Percentiles rank a stretch among this genome's conserved stretches.
Conservation (phyloP, 805 yeast genomes). For the Wickerhamomyces strasburgensis region DNA sequence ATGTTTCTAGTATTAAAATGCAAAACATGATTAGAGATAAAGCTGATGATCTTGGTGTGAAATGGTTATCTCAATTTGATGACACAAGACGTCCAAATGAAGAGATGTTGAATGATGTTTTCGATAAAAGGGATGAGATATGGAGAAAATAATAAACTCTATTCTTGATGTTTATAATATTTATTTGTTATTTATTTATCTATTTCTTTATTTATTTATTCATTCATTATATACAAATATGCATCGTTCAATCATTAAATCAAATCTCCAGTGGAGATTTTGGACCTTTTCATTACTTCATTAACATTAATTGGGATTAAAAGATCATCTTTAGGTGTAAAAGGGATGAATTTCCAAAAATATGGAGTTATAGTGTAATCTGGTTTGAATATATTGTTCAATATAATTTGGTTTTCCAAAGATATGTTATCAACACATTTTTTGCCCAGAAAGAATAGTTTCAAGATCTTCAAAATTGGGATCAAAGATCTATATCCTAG, state of each 20-base stretch:
- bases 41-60: slow-evolving; percentile 17
- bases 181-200: not conserved
- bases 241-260: not conserved
- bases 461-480: slow-evolving; percentile 13
- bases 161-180: not conserved
- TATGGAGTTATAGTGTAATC: slow-evolving; percentile 1
- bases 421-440: not conserved
- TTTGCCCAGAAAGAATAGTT: slow-evolving; percentile 4
- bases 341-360: not conserved
- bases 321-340: not conserved
- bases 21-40: slow-evolving; percentile 8
- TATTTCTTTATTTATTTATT: slow-evolving; percentile 2
- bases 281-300: not conserved
- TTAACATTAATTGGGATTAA: not conserved
- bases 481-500: slow-evolving; percentile 11
- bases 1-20: slow-evolving; percentile 7
- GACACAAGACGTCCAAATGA: slow-evolving; percentile 4
- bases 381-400: slow-evolving; percentile 8
- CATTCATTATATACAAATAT: not conserved
- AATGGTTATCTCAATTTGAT: slow-evolving; percentile 8
- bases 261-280: not conserved
- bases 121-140: slow-evolving; percentile 13
- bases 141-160: slow-evolving; percentile 9
- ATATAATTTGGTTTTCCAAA: slow-evolving; percentile 1
- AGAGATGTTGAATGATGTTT: slow-evolving; percentile 10